Base-by-base conservation (phyloP, 306 rosid species). In the Prunus dulcis region DNA sequence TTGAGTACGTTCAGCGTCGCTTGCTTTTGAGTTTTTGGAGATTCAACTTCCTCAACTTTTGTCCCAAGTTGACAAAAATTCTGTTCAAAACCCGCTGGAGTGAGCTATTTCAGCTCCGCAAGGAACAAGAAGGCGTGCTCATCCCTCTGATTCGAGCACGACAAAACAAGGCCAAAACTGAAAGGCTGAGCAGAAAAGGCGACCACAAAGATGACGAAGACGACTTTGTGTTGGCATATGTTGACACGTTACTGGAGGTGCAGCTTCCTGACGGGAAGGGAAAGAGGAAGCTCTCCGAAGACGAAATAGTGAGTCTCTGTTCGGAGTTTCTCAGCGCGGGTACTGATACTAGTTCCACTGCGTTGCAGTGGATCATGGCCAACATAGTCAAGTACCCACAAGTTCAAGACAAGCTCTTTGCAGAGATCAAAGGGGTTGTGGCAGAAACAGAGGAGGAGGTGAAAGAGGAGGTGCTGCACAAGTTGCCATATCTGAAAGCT, bases 351-450 rank as follows among this genome's bases (percentile, higher is more conserved):
- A 81, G 81, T 2, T 17, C 77, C 2, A 71, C 84, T 0, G 81
- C 71, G 6, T 9, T 76, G 78, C 65, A 76, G 38, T 81, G 84
- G 84, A 47, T 76, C 76, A 71, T 81, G 81, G 84, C 81, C 3
- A 81, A 71, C 22, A 1, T 81, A 18, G 81, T 81, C 1, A 81
- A 81, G 52, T 19, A 65, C n/a, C 81, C 70, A 5, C 2, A 0
- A 2, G 53, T 81, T 50, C 77, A 76, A 65, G 55, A 71, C 2
- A 55, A 18, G 28, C 20, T 81, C 3, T 30, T 75, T 18, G 30
- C 52, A 2, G 84, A 81, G 69, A 76, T 81, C 18, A 76, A 76
- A 56, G 69, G 19, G 73, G 80, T 64, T 3, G 53, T 57, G 67
- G 51, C 10, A 27, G 55, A 34, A 60, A 15, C 17, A 12, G 66